Evolutionary conservation across 2,329 filamentous ascomycete species (phyloP).

Genomic region (Colletotrichum neosansevieriae): DNA sequence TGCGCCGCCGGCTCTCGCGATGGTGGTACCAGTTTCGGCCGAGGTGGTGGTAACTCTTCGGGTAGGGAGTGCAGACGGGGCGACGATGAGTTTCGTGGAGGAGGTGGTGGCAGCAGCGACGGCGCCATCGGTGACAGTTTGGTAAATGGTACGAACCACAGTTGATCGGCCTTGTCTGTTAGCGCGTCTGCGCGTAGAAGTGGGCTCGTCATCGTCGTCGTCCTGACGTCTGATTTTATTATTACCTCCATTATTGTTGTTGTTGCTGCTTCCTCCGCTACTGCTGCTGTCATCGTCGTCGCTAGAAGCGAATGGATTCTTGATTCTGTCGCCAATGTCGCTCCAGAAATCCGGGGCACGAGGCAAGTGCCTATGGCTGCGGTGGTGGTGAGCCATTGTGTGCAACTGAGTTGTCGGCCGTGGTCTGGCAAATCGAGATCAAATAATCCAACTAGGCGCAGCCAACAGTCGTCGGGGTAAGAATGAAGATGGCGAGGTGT

Average conservation of each 20-base stretch:
- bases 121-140: constrained; percentile 46
- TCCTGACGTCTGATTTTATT: constrained; percentile 26
- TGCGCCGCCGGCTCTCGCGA: constrained; percentile 25
- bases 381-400: constrained; percentile 37
- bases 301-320: constrained; percentile 25
- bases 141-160: constrained; percentile 54
- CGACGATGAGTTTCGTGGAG: constrained; percentile 53
- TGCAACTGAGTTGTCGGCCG: background rate
- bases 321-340: constrained; percentile 27
- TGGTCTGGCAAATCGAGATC: background rate
- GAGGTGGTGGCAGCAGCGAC: constrained; percentile 5
- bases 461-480: constrained; percentile 24
- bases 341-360: constrained; percentile 38
- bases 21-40: constrained; percentile 26
- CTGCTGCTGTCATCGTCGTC: constrained; percentile 33
- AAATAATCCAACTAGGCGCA: constrained; percentile 9
- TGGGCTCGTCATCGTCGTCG: constrained; percentile 19
- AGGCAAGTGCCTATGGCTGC: constrained; percentile 36
- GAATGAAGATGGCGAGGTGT: constrained; percentile 10
- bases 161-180: constrained; percentile 42
- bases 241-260: constrained; percentile 30
- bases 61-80: constrained; percentile 23
- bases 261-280: constrained; percentile 5
- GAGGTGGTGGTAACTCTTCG: constrained; percentile 5
- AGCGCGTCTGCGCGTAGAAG: constrained; percentile 30